A percentile compares a stretch with the other conserved stretches of the same genome.
phyloP scores from a whole-genome alignment of 139 green algal species.

The Volvox reticuliferus region DNA sequence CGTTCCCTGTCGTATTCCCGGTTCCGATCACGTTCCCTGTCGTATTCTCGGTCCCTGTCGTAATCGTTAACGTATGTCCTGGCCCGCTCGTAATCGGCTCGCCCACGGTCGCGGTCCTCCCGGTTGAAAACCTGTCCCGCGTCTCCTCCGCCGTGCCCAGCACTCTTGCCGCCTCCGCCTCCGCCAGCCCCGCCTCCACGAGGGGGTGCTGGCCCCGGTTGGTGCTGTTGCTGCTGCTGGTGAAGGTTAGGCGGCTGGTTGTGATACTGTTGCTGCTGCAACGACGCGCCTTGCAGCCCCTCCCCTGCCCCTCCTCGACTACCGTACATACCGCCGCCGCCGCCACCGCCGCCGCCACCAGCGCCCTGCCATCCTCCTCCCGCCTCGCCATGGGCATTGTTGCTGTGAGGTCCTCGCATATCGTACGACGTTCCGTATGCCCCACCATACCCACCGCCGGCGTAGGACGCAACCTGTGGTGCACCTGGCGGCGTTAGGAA shows the following conservation, averaged over 20 bases:
- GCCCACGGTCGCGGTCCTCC: background rate
- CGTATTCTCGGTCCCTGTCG: background rate
- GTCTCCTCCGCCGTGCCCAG: background rate
- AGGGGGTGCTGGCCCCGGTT: background rate
- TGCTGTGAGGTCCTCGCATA: background rate
- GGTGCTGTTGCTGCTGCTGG: background rate
- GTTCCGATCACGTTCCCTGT: background rate
- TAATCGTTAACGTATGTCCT: background rate
- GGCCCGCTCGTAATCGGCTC: conserved; percentile 4
- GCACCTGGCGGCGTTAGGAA: conserved; percentile 25
- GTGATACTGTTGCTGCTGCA: background rate
- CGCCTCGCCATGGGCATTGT: background rate
- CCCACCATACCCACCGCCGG: background rate
- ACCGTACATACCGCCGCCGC: background rate
- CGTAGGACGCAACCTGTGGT: background rate
- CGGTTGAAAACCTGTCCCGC: background rate
- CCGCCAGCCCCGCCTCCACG: background rate
- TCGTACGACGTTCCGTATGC: background rate
- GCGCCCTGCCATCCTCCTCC: background rate
- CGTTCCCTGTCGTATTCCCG: conserved; percentile 14
- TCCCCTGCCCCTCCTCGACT: background rate
- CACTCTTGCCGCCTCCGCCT: background rate
- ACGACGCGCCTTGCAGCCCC: background rate
- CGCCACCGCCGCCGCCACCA: background rate
- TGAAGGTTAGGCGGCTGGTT: background rate